Evolutionary conservation across 805 yeast genomes (phyloP), one percentile per base, ranked within the genome.

Genomic region (Candida silvicultrix): DNA sequence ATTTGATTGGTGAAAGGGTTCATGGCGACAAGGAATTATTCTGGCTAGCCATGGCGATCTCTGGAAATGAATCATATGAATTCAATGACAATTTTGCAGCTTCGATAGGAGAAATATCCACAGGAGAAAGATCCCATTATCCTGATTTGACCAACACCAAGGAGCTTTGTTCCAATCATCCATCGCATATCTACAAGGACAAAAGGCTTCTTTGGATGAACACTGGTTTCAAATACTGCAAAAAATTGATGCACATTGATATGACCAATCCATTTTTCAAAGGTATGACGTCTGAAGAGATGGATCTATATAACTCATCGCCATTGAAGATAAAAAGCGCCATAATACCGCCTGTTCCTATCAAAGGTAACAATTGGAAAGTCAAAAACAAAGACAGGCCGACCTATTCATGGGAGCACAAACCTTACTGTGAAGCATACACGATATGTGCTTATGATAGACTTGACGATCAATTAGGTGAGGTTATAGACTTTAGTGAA

Each of bases 1-100:
- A 45, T 46, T 2, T 70, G 15, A 66, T 73, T 23, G 52, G 63
- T 12, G 68, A 74, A 2, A 71, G 79, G 15, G 67, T 83, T 9
- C 85, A 85, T 73, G 95, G 95, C 34, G 95, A 85, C 51, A 85
- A 85, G 54, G 94, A 85, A 58, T 67, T 85, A 51, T 80, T 83
- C 55, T 84, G 92, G 92, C 57, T 85, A 29, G 86, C 64, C 58
- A 64, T 52, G 34, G 45, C 41, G 10, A 20, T 52, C 0, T 38
- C 49, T 5, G 45, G 52, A 45, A 49, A 58, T 42, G 57, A 51
- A 4, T 57, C 58, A 21, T 65, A 62, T 49, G 59, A 62, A 18
- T 59, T 67, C 25, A 57, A 66, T 51, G 60, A 63, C 23, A 37
- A 49, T 31, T 60, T 53, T 47, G 68, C 65, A 15, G 59, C 61